phyloP scores from a whole-genome alignment of 1,284 basidiomycete species.

The Sphagnurus paluster region DNA sequence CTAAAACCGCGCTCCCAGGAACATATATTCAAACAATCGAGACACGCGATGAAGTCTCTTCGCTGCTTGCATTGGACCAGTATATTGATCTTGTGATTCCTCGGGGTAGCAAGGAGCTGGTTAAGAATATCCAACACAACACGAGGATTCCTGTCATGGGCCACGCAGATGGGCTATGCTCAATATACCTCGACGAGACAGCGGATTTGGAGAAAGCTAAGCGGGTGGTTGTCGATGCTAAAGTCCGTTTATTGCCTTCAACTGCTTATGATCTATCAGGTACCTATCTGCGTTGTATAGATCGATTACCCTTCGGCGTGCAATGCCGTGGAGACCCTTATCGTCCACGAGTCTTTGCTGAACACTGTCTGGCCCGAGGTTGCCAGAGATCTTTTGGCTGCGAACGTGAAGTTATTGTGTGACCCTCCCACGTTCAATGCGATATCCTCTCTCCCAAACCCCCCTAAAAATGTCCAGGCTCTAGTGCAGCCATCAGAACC shows the following conservation, averaged over 20 bases:
- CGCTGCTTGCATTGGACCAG: constrained; percentile 82
- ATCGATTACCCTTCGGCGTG: constrained; percentile 96
- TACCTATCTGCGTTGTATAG: no score
- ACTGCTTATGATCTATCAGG: constrained; percentile 1
- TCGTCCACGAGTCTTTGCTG: constrained; percentile 78
- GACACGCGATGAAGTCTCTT: constrained; percentile 89
- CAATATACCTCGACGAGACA: constrained; percentile 84
- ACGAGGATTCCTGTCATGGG: constrained; percentile 98
- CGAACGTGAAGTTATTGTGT: constrained; percentile 79
- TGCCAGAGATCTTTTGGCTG: constrained; percentile 69
- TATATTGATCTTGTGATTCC: constrained; percentile 99
- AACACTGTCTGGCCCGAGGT: constrained; percentile 79
- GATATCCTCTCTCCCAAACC: constrained; percentile 35
- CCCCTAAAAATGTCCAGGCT: constrained; percentile 39
- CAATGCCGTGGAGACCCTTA: constrained; percentile 90
- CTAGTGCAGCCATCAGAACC: constrained; percentile 54
- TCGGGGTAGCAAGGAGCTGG: constrained; percentile 90
- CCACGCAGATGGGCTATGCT: constrained; percentile 95
- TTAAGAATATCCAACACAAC: constrained; percentile 84
- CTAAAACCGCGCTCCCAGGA: constrained; percentile 69
- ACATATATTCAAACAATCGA: constrained; percentile 92
- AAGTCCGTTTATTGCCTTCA: constrained; percentile 53
- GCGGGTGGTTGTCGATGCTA: constrained; percentile 86
- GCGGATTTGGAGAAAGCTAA: constrained; percentile 81
- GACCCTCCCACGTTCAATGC: constrained; percentile 67